Evolutionary conservation across 139 green algal genomes (phyloP), one percentile per base, ranked within the genome.

Genomic region (Raphidocelis subcapitata): DNA sequence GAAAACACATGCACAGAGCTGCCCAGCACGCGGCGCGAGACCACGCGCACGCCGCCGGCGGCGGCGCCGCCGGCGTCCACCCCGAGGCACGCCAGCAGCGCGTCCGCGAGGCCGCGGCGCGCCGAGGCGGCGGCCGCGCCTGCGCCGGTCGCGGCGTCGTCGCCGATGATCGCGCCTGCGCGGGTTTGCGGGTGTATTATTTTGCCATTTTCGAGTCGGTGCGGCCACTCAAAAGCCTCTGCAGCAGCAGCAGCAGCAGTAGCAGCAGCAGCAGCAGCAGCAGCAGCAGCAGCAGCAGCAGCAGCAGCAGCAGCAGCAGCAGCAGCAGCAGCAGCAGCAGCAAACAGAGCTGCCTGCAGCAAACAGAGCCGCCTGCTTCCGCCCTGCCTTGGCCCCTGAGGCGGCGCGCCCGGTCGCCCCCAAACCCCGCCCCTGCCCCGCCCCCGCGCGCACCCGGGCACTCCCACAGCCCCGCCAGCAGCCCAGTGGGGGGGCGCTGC

Each of bases 391-490:
- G n/a, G n/a, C n/a, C n/a, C n/a, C n/a, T n/a, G n/a, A n/a, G n/a
- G n/a, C n/a, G n/a, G n/a, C n/a, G n/a, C n/a, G n/a, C n/a, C n/a
- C n/a, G n/a, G n/a, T n/a, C n/a, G n/a, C n/a, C n/a, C n/a, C n/a
- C n/a, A n/a, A n/a, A n/a, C n/a, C n/a, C n/a, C n/a, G n/a, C n/a
- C n/a, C n/a, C n/a, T n/a, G n/a, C n/a, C n/a, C n/a, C 47, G 5
- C 5, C 8, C 66, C 23, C 8, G 16, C 32, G 18, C 55, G 0
- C 44, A 75, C 67, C 61, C n/a, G 88, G 88, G 46, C 92, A 92
- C 72, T 94, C 85, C 89, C 89, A 94, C 14, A 94, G 66, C 21
- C 88, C 89, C 55, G 86, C 89, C 33, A 94, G 79, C 29, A 94
- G 73, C 2, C 89, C 89, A 3, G 52, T 68, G 20, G 59, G 57